A percentile compares a stretch with the other conserved stretches of the same genome.
Conservation (phyloP, 768 basidiomycete species). For the Tulasnella sp. region DNA sequence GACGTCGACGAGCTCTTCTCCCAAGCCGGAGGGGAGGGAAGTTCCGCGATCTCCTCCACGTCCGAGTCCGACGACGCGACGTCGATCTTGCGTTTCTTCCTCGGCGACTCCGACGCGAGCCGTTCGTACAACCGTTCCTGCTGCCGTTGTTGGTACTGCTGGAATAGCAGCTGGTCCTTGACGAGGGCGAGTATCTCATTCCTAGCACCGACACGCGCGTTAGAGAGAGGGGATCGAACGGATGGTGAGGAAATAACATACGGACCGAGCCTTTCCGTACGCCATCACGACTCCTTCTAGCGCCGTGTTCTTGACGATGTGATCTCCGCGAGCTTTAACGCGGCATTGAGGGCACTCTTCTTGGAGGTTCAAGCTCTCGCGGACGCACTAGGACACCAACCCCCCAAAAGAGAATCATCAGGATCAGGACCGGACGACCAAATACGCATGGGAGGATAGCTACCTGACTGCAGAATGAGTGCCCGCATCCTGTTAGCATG, state of each 20-base stretch:
- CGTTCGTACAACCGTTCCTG: not conserved
- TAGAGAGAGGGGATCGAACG: not conserved
- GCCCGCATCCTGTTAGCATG: slow-evolving; percentile 53
- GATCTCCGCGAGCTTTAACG: slow-evolving; percentile 43
- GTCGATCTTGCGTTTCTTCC: not conserved
- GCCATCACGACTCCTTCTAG: slow-evolving; percentile 56
- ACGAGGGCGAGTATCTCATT: not conserved
- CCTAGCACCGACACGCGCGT: no score
- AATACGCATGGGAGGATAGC: slow-evolving; percentile 22
- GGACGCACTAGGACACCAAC: slow-evolving; percentile 46
- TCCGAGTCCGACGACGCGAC: not conserved
- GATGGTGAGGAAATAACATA: not conserved
- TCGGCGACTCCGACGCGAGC: not conserved
- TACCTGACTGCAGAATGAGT: slow-evolving; percentile 72
- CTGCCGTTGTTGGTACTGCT: not conserved
- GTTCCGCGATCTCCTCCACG: not conserved
- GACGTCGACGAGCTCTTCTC: not conserved
- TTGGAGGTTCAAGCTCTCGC: slow-evolving; percentile 43
- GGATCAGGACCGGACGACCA: no score
- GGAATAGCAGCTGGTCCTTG: not conserved
- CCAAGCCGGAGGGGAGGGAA: not conserved
- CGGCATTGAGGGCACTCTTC: slow-evolving; percentile 67
- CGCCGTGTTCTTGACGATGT: slow-evolving; percentile 55
- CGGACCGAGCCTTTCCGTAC: slow-evolving; percentile 64
- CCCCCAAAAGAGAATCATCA: not conserved